Evolutionary conservation across 106 monocot genomes (phyloP).

Genomic region (Dactylorhiza incarnata): DNA sequence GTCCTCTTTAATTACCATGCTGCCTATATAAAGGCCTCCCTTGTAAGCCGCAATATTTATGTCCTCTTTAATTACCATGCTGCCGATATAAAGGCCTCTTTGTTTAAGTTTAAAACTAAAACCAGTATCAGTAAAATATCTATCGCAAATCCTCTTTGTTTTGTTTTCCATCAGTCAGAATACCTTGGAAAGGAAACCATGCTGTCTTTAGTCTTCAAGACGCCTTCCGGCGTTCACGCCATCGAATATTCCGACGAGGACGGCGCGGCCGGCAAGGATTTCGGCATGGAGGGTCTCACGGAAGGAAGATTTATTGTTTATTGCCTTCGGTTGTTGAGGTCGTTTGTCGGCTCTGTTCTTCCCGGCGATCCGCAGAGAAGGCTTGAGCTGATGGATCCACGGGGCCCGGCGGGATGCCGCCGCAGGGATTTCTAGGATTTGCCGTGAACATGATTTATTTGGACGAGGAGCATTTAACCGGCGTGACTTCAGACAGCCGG

Average conservation of each 20-base stretch:
- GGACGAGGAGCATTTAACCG: constrained; percentile 42
- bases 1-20: no score
- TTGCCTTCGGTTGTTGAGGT: constrained; percentile 78
- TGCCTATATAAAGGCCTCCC: no score
- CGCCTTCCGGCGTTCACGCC: constrained; percentile 58
- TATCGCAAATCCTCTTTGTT: no score
- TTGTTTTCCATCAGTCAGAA: no score
- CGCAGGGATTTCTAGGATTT: constrained; percentile 59
- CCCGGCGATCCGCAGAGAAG: constrained; percentile 64
- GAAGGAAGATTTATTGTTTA: constrained; percentile 69
- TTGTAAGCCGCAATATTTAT: no score
- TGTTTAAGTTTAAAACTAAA: no score
- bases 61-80: no score
- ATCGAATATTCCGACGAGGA: constrained; percentile 63
- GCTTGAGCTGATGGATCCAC: constrained; percentile 62
- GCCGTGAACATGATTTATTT: constrained; percentile 80
- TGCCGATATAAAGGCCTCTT: no score
- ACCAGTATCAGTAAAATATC: no score
- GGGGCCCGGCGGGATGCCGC: constrained; percentile 48
- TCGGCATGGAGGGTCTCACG: constrained; percentile 68
- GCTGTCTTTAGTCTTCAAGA: constrained; percentile 86
- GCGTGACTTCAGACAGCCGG: constrained; percentile 45
- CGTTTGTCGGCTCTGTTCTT: constrained; percentile 58
- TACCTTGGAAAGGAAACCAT: constrained; percentile 77
- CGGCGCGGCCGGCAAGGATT: constrained; percentile 44